These are phyloP conservation scores for Salisapilia sapeloensis DNA, from an alignment of 352 stramenopile species.

Conservation along the genomic window DNA sequence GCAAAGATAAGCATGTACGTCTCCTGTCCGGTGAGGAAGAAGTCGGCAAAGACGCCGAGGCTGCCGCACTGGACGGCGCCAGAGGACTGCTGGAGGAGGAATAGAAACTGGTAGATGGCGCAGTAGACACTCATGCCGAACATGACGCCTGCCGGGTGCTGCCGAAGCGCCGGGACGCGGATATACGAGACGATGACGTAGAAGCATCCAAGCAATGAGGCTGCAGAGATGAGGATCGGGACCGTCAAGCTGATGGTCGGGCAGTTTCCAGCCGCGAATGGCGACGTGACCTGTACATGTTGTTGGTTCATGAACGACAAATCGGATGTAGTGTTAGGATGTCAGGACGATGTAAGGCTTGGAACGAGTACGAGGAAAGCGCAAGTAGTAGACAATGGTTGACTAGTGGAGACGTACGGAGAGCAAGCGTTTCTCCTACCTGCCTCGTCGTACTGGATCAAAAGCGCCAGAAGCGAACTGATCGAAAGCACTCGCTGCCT, in stretches of 20 bases:
- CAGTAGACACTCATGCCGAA: slow-evolving; percentile 75
- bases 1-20: slow-evolving; percentile 83
- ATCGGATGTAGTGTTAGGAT: no score
- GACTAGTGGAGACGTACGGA: no score
- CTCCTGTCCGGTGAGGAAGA: slow-evolving; percentile 70
- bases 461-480: no score
- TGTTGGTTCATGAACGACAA: no score
- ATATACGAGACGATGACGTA: slow-evolving; percentile 65
- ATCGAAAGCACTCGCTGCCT: no score
- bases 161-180: slow-evolving; percentile 40
- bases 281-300: no score
- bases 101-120: slow-evolving; percentile 70
- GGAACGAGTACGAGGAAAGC: no score
- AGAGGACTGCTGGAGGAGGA: slow-evolving; percentile 30
- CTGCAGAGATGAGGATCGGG: slow-evolving; percentile 36
- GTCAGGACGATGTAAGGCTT: no score
- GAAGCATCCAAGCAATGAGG: slow-evolving; percentile 53
- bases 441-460: no score
- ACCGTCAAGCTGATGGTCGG: slow-evolving; percentile 24
- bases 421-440: no score
- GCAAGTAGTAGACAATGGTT: no score
- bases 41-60: slow-evolving; percentile 53
- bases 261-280: slow-evolving; percentile 10
- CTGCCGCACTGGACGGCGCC: slow-evolving; percentile 27
- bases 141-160: slow-evolving; percentile 75